Conservation (phyloP, 805 yeast species). For the Maudiozyma pseudohumilis region DNA sequence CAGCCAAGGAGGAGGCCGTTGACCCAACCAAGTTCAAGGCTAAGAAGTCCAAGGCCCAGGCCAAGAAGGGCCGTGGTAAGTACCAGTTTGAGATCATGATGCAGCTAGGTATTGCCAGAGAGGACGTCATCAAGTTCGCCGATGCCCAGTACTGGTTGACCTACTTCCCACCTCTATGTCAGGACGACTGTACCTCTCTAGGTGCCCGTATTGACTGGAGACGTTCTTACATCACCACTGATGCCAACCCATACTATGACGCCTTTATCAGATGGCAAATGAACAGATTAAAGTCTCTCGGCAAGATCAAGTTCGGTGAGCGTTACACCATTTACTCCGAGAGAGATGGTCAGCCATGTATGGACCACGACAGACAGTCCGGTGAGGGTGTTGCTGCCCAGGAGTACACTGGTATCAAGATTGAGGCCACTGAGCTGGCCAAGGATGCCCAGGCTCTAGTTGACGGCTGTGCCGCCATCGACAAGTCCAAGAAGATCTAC, state of each 20-base stretch:
- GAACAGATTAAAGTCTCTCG: slow-evolving; percentile 71
- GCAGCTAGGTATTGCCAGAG: slow-evolving; percentile 79
- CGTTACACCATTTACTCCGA: slow-evolving; percentile 95
- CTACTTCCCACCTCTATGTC: slow-evolving; percentile 84
- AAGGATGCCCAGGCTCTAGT: slow-evolving; percentile 34
- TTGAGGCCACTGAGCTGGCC: slow-evolving; percentile 52
- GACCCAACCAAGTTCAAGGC: slow-evolving; percentile 89
- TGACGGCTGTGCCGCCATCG: slow-evolving; percentile 29
- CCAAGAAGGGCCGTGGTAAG: slow-evolving; percentile 88
- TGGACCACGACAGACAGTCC: slow-evolving; percentile 95
- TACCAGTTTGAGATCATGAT: slow-evolving; percentile 95
- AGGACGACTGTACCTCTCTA: slow-evolving; percentile 64
- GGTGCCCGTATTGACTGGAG: slow-evolving; percentile 99
- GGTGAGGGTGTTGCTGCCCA: slow-evolving; percentile 98
- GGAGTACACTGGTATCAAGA: slow-evolving; percentile 91
- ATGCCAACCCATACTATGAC: slow-evolving; percentile 89
- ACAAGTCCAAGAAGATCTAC: slow-evolving; percentile 52
- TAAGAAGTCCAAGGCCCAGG: slow-evolving; percentile 86
- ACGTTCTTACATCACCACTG: slow-evolving; percentile 91
- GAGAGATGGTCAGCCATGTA: slow-evolving; percentile 98
- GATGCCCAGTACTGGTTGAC: slow-evolving; percentile 87
- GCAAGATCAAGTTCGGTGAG: slow-evolving; percentile 95
- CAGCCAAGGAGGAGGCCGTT: slow-evolving; percentile 38
- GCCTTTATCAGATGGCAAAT: slow-evolving; percentile 95
- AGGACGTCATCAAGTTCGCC: slow-evolving; percentile 79